These are phyloP conservation scores for Chrysanthemum lavandulifolium DNA, from an alignment of 129 eudicot species.

Conservation along the genomic window DNA sequence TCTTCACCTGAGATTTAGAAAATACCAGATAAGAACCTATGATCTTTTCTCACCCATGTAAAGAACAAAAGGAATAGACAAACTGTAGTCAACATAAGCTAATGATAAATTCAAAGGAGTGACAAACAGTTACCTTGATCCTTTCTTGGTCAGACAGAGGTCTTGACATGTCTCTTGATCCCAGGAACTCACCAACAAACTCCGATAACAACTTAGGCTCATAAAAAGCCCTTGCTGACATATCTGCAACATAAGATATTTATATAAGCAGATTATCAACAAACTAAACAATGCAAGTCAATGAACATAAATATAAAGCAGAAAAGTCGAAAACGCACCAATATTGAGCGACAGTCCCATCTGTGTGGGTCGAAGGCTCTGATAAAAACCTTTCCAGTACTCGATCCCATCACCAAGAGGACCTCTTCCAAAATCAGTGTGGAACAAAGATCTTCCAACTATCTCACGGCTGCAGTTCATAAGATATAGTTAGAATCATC, in stretches of 20 bases:
- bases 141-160: conserved; percentile 63
- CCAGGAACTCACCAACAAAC: conserved; percentile 39
- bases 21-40: neutral
- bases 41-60: too few species aligned
- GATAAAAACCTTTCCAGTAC: conserved; percentile 82
- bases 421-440: conserved; percentile 46
- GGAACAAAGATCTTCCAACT: conserved; percentile 72
- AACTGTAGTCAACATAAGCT: too few species aligned
- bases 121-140: conserved; percentile 46
- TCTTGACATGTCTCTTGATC: conserved; percentile 36
- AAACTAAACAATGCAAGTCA: neutral
- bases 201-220: conserved; percentile 48
- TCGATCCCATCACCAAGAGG: conserved; percentile 62
- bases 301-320: neutral
- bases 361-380: conserved; percentile 82
- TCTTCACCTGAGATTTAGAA: conserved; percentile 49
- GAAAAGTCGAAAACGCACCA: conserved; percentile 34
- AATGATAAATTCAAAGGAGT: too few species aligned
- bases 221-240: conserved; percentile 76
- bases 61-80: too few species aligned
- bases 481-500: neutral
- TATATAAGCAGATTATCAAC: neutral
- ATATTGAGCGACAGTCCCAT: conserved; percentile 82
- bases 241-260: conserved; percentile 41
- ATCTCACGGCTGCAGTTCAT: conserved; percentile 42